Evolutionary conservation across 1,139 yeast species (phyloP).

Genomic region (Zygoascus meyerae): DNA sequence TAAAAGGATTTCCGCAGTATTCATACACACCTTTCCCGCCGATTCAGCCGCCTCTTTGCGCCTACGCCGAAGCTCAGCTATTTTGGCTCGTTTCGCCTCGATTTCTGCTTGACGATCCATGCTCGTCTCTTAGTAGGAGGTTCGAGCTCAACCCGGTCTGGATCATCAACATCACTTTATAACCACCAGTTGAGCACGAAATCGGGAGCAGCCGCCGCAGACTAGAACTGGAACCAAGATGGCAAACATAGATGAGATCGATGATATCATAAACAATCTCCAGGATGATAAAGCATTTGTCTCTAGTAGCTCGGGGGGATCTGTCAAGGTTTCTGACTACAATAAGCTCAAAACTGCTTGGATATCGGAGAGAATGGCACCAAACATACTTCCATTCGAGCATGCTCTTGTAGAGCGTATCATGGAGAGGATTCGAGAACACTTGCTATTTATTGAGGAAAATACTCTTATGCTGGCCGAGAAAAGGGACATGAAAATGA

Average conservation of each 20-base stretch:
- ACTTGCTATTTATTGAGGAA: conserved; percentile 60
- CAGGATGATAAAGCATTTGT: conserved; percentile 14
- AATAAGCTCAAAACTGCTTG: conserved; percentile 52
- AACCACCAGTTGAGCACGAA: neutral
- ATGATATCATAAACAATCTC: conserved; percentile 26
- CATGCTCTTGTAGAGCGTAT: conserved; percentile 52
- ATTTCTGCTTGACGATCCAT: conserved; percentile 37
- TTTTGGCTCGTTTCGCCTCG: conserved; percentile 43
- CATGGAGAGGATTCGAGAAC: conserved; percentile 47
- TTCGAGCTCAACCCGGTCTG: neutral
- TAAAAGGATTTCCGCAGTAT: neutral
- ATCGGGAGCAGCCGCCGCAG: too few species aligned
- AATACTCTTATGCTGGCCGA: conserved; percentile 49
- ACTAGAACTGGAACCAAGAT: neutral
- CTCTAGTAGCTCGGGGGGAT: neutral
- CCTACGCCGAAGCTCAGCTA: conserved; percentile 39
- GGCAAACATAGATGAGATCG: conserved; percentile 18
- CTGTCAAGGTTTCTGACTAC: conserved; percentile 5
- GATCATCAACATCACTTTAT: neutral
- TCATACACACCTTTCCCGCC: neutral
- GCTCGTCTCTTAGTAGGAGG: conserved; percentile 8
- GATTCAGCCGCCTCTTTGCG: conserved; percentile 9
- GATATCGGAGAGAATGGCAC: conserved; percentile 80
- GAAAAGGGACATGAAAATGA: conserved; percentile 59
- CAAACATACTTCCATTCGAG: conserved; percentile 73